phyloP scores from a whole-genome alignment of 2,329 filamentous ascomycete species.

The Monilinia aucupariae region DNA sequence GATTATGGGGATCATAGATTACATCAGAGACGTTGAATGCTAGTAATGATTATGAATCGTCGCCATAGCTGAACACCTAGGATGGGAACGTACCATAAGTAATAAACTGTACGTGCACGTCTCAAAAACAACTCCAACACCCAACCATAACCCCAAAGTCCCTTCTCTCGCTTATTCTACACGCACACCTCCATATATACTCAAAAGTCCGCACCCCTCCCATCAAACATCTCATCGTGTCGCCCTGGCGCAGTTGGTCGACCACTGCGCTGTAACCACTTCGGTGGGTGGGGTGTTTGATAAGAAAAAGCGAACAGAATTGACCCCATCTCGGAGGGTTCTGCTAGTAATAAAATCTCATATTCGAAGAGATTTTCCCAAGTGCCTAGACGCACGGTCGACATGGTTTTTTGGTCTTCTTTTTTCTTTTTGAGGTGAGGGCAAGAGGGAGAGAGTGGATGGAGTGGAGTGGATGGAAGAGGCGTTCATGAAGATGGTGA shows the following conservation, averaged over 20 bases:
- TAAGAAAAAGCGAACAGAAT: not conserved
- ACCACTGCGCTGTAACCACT: not conserved
- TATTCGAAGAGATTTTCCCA: not conserved
- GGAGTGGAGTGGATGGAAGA: no score
- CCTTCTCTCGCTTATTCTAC: not conserved
- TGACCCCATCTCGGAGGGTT: not conserved
- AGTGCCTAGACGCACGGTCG: no score
- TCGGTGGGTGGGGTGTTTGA: not conserved
- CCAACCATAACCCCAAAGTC: not conserved
- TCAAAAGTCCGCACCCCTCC: not conserved
- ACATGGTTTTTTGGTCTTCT: not conserved
- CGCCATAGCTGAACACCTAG: not conserved
- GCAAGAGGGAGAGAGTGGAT: no score
- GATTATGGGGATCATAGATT: constrained; percentile 46
- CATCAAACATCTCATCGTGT: not conserved
- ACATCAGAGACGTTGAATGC: not conserved
- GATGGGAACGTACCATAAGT: not conserved
- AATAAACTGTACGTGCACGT: not conserved
- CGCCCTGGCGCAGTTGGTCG: not conserved
- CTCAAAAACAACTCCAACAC: no score
- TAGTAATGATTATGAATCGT: not conserved
- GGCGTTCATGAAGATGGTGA: no score
- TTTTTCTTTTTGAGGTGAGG: not conserved
- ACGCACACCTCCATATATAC: not conserved
- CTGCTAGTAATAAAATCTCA: not conserved